Evolutionary conservation across 495 filamentous ascomycete genomes (phyloP), one percentile per base, ranked within the genome.

Genomic region (Podospora appendiculata): DNA sequence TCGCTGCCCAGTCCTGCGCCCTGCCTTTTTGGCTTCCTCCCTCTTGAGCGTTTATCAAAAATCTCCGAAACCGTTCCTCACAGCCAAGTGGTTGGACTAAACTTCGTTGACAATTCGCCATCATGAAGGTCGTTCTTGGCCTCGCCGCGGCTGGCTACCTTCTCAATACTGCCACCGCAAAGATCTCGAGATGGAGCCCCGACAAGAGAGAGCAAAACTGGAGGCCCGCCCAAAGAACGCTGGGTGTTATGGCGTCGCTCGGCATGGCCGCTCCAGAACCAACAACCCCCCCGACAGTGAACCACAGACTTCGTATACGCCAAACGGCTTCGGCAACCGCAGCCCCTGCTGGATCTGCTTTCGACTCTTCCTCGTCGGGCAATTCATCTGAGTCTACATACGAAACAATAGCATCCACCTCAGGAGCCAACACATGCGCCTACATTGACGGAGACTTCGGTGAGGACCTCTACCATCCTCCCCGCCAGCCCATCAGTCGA

Each of bases 371-470:
- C 25, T 7, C 48, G 8, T 38, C 36, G 3, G 51, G 58, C 18
- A 25, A 25, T 25, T 25, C 25, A 25, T 25, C 25, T 5, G 25
- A 25, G 5, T 25, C 25, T 25, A 25, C 25, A 25, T 2, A 2
- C 25, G 25, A 25, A 25, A 25, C 25, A 25, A 5, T 25, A 5
- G 25, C 25, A 25, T 25, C 25, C 25, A 25, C 25, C 25, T 25
- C 25, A 25, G 25, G 25, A 25, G 25, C 25, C 25, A 60, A 65
- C 41, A 66, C 63, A 1, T 66, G 63, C 40, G 63, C 46, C 14
- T 66, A 60, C 36, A 46, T 64, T 9, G 47, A 39, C 32, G 63
- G 61, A 7, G 50, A 41, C 1, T 16, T 8, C 9, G 44, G 63
- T 66, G 33, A 50, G 55, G 25, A 25, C 25, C 25, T 25, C 25